Evolutionary conservation across 208 protist genomes (phyloP).

Genomic region (Crithidia sp.): DNA sequence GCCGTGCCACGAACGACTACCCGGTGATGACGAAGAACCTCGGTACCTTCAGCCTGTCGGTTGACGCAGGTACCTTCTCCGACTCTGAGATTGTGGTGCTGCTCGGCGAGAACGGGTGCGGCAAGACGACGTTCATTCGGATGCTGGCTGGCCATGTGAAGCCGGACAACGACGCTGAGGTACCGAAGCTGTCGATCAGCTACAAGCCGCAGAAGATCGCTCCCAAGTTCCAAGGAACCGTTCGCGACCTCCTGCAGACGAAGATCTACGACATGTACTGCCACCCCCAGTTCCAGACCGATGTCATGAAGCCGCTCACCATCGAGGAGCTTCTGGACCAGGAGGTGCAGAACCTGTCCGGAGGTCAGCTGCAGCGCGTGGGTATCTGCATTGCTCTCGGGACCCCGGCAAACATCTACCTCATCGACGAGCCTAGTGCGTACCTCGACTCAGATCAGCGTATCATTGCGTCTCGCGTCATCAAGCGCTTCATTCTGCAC

Average conservation of each 20-base stretch:
- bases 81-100: constrained; percentile 99
- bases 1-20: constrained; percentile 90
- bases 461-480: constrained; percentile 98
- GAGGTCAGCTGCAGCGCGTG: constrained; percentile 99
- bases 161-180: constrained; percentile 81
- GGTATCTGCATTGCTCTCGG: constrained; percentile 98
- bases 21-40: constrained; percentile 98
- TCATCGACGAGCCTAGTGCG: constrained; percentile 99
- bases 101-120: constrained; percentile 99
- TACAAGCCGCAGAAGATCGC: constrained; percentile 99
- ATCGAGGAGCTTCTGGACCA: constrained; percentile 99
- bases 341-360: constrained; percentile 98
- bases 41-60: constrained; percentile 93
- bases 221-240: constrained; percentile 98
- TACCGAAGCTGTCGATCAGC: constrained; percentile 98
- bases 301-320: constrained; percentile 99
- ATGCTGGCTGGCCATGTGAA: constrained; percentile 97
- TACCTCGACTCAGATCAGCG: constrained; percentile 99
- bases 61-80: constrained; percentile 96
- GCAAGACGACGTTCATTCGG: constrained; percentile 99
- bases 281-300: constrained; percentile 98
- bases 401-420: constrained; percentile 99
- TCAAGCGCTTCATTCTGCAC: constrained; percentile 99
- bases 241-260: constrained; percentile 96
- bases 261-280: constrained; percentile 96